Conservation (phyloP, 345 rosid genomes). For the Sonneratia caseolaris region DNA sequence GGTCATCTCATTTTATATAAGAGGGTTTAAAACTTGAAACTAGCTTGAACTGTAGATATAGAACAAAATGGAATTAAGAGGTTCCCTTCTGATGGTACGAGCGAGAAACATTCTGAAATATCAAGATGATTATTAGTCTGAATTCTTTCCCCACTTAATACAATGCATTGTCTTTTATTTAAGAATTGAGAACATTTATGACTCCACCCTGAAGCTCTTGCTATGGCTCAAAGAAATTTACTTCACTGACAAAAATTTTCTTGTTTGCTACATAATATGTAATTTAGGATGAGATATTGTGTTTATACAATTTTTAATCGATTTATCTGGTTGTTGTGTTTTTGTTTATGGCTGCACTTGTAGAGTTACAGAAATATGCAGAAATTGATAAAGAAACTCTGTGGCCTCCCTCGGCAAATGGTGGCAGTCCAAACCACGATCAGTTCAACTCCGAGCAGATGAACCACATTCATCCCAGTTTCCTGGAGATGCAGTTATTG, state of each 20-base stretch:
- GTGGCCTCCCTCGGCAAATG: conserved; percentile 11
- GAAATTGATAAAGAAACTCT: conserved; percentile 41
- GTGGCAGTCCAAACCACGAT: conserved; percentile 12
- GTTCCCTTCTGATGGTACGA: too few species aligned
- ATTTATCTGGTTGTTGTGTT: not conserved
- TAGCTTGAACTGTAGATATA: not conserved
- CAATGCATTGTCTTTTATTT: not conserved
- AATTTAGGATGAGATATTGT: not conserved
- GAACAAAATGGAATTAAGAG: too few species aligned
- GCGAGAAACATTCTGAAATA: too few species aligned
- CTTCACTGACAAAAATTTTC: not conserved
- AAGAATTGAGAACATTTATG: not conserved
- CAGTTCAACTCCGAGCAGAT: conserved; percentile 23
- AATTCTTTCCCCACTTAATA: not conserved
- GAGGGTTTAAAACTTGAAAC: not conserved
- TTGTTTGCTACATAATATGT: not conserved
- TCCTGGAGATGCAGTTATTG: conserved; percentile 32
- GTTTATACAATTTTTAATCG: not conserved
- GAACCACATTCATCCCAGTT: conserved; percentile 18
- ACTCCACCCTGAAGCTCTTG: not conserved
- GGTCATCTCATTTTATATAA: not conserved
- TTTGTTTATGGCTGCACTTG: conserved; percentile 1
- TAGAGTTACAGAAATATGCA: conserved; percentile 48
- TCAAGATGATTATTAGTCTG: not conserved
- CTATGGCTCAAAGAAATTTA: not conserved